Conservation (phyloP, 1,139 yeast genomes). For the Diutina scorzettiae region DNA sequence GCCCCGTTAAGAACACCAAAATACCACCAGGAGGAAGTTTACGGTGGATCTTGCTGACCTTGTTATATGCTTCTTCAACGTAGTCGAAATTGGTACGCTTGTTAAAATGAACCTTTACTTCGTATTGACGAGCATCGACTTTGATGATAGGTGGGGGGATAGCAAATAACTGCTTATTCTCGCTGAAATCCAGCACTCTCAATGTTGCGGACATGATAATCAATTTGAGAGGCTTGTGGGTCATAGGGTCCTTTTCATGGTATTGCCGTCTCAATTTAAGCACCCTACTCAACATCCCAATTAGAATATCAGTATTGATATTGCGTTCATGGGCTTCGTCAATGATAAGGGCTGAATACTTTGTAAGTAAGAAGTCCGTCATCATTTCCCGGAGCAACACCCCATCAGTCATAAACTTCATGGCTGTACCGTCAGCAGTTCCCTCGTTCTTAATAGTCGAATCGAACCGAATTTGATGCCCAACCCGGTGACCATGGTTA, state of each 20-base stretch:
- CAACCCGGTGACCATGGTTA: conserved; percentile 63
- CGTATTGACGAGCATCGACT: conserved; percentile 91
- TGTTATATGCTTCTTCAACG: conserved; percentile 75
- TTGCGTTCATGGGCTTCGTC: conserved; percentile 99
- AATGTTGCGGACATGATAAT: conserved; percentile 93
- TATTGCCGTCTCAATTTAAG: conserved; percentile 52
- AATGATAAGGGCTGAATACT: conserved; percentile 77
- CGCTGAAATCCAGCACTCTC: conserved; percentile 85
- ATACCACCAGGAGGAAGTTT: conserved; percentile 91
- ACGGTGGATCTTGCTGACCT: conserved; percentile 78
- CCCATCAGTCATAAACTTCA: conserved; percentile 99
- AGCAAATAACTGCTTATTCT: conserved; percentile 59
- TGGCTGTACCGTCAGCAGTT: conserved; percentile 42
- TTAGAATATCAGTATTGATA: conserved; percentile 86
- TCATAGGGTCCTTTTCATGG: background rate
- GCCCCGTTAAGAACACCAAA: conserved; percentile 85
- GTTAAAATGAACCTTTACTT: conserved; percentile 87
- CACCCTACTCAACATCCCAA: conserved; percentile 91
- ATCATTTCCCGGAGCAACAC: conserved; percentile 87
- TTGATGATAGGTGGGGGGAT: conserved; percentile 79
- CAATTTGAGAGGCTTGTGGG: conserved; percentile 48
- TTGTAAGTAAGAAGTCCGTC: conserved; percentile 66
- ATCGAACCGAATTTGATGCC: conserved; percentile 88
- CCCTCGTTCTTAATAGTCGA: conserved; percentile 50
- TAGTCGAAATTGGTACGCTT: conserved; percentile 68